phyloP scores from a whole-genome alignment of 306 rosid species.

The Cajanus cajan region DNA sequence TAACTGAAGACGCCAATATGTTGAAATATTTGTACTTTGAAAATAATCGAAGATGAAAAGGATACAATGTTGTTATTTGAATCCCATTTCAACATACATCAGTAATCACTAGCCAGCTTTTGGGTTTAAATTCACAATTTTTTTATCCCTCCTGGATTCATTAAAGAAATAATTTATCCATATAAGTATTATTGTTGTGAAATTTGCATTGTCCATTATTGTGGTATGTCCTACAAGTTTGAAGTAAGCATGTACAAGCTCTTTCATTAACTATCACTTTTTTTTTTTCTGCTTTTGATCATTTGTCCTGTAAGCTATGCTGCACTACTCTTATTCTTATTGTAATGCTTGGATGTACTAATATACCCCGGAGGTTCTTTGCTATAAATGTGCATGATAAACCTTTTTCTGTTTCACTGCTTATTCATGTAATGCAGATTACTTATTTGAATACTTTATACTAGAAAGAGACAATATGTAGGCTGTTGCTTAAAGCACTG shows the following conservation, averaged over 20 bases:
- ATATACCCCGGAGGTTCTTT: background rate
- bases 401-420: background rate
- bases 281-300: background rate
- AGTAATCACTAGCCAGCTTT: too few relatives aligned
- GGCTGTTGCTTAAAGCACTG: background rate
- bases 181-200: too few relatives aligned
- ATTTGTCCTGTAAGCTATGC: background rate
- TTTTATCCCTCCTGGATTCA: too few relatives aligned
- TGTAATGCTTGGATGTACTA: constrained; percentile 8
- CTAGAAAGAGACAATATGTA: background rate
- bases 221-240: too few relatives aligned
- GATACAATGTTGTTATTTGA: background rate
- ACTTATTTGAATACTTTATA: background rate
- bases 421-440: background rate
- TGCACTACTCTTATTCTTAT: background rate
- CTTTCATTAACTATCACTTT: background rate
- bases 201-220: background rate
- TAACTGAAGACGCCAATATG: background rate
- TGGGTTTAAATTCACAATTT: too few relatives aligned
- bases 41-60: too few relatives aligned
- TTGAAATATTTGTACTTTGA: too few relatives aligned
- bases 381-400: background rate
- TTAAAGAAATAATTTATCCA: too few relatives aligned
- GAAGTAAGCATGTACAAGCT: background rate
- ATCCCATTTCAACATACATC: background rate